Conservation (phyloP, 163 green algal species). For the Chloroidium sp. region DNA sequence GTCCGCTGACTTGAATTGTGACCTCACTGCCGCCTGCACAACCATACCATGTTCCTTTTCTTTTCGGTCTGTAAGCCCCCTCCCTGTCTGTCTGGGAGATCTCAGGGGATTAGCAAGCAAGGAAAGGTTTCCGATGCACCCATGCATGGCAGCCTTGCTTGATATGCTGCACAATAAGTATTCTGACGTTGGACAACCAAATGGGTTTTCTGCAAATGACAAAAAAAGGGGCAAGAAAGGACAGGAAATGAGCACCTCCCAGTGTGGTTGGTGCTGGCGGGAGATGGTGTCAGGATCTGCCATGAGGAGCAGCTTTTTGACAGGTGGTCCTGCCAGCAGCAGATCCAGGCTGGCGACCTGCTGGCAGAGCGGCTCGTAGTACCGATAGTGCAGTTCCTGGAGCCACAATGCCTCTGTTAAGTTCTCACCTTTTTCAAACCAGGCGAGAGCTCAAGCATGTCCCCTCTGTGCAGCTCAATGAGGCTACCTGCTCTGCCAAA, state of each 20-base stretch:
- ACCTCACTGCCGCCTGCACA: background rate
- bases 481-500: too few relatives aligned
- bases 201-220: background rate
- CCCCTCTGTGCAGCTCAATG: too few relatives aligned
- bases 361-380: constrained; percentile 82
- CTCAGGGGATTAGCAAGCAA: too few relatives aligned
- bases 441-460: too few relatives aligned
- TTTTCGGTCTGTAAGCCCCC: too few relatives aligned
- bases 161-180: too few relatives aligned
- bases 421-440: too few relatives aligned
- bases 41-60: too few relatives aligned
- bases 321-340: constrained; percentile 41
- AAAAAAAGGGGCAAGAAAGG: background rate
- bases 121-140: too few relatives aligned
- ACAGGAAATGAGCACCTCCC: constrained; percentile 12
- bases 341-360: constrained; percentile 42
- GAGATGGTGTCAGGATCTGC: constrained; percentile 28
- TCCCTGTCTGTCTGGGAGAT: too few relatives aligned
- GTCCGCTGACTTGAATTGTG: background rate
- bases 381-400: constrained; percentile 60
- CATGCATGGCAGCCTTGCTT: too few relatives aligned
- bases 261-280: constrained; percentile 35
- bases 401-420: background rate
- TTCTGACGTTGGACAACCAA: background rate
- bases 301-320: constrained; percentile 94